Percentiles rank a stretch among this genome's conserved stretches.
These are phyloP conservation scores for Penicillium argentinense DNA, from an alignment of 495 filamentous ascomycete genomes.

Conservation along the genomic window DNA sequence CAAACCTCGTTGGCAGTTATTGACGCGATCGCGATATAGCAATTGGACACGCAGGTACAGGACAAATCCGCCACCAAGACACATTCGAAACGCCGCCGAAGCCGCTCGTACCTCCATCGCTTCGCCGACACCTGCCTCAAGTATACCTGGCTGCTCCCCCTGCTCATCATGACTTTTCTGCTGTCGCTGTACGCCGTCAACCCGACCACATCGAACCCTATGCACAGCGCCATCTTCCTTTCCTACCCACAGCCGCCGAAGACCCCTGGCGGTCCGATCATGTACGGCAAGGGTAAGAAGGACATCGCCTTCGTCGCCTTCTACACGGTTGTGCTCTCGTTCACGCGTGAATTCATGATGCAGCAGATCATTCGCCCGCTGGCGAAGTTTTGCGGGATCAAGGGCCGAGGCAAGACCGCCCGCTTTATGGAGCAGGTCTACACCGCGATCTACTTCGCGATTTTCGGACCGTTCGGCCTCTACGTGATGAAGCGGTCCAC, in stretches of 20 bases:
- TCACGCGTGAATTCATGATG: slow-evolving; percentile 97
- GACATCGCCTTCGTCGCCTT: slow-evolving; percentile 88
- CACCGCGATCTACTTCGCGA: slow-evolving; percentile 89
- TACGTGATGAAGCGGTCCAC: slow-evolving; percentile 89
- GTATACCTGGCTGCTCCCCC: slow-evolving; percentile 79
- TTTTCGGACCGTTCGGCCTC: slow-evolving; percentile 83
- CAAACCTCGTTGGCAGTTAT: no score
- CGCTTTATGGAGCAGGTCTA: slow-evolving; percentile 98
- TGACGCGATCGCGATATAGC: slow-evolving; percentile 13
- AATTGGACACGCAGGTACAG: slow-evolving; percentile 16
- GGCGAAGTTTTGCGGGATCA: slow-evolving; percentile 69
- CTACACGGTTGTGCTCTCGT: slow-evolving; percentile 85
- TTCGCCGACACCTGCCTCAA: slow-evolving; percentile 65
- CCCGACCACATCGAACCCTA: slow-evolving; percentile 76
- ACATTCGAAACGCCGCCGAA: slow-evolving; percentile 51
- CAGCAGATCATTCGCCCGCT: slow-evolving; percentile 83
- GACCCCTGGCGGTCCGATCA: slow-evolving; percentile 52
- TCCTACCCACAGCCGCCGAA: slow-evolving; percentile 75
- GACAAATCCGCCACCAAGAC: slow-evolving; percentile 37
- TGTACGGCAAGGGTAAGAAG: slow-evolving; percentile 87
- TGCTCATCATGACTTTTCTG: slow-evolving; percentile 65
- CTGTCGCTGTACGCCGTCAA: slow-evolving; percentile 71
- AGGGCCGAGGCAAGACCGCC: slow-evolving; percentile 73
- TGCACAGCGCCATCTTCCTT: slow-evolving; percentile 88
- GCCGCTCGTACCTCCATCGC: slow-evolving; percentile 61